Conservation (phyloP, 345 rosid genomes). For the Eucalyptus guilfoylei region DNA sequence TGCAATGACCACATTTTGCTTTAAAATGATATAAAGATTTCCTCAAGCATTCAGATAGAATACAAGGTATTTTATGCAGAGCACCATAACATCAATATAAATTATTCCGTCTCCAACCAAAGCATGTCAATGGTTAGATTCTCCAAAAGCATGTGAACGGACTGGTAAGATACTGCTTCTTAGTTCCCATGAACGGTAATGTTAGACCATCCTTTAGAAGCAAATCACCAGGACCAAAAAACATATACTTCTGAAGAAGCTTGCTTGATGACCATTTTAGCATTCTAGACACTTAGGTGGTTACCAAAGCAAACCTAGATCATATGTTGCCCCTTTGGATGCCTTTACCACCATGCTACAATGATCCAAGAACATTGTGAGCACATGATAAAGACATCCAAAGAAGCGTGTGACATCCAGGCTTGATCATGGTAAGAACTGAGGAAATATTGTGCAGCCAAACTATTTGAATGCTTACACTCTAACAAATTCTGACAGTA, state of each 20-base stretch:
- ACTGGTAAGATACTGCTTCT: not conserved
- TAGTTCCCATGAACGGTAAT: not conserved
- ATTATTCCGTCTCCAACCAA: not conserved
- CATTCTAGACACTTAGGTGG: not conserved
- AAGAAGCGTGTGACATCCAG: not conserved
- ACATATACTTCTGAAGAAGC: not conserved
- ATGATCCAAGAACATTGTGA: not conserved
- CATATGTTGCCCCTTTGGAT: not conserved
- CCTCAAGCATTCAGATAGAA: not conserved
- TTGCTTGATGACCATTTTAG: not conserved
- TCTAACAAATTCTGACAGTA: not conserved
- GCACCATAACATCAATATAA: not conserved
- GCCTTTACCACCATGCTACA: not conserved
- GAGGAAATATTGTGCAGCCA: not conserved
- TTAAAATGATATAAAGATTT: not conserved
- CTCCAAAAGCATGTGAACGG: not conserved
- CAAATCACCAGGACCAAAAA: not conserved
- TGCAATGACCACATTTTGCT: not conserved
- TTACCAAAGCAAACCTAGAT: not conserved
- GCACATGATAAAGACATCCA: not conserved
- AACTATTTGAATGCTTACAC: not conserved
- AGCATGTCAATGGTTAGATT: not conserved
- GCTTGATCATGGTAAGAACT: not conserved
- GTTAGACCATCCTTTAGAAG: not conserved
- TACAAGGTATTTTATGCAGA: not conserved